phyloP scores from a whole-genome alignment of 2,329 filamentous ascomycete genomes.

The Trichoderma oligosporum region DNA sequence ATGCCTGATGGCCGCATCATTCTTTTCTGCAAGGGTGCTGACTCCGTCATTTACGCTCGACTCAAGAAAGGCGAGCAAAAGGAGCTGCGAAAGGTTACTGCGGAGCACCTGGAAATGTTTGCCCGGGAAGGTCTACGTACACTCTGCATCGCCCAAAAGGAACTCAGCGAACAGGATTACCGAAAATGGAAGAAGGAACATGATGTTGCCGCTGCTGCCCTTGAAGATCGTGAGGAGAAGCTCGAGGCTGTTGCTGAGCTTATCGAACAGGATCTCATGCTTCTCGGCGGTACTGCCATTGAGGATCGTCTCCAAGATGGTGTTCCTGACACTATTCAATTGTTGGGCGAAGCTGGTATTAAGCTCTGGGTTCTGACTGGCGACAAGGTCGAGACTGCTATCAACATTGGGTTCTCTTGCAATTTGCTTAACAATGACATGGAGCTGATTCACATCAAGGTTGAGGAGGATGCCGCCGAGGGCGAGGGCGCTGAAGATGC shows the following conservation, averaged over 20 bases:
- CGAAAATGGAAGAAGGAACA: conserved; percentile 79
- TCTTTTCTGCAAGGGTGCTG: conserved; percentile 94
- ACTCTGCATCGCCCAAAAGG: conserved; percentile 83
- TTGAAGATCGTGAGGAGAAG: conserved; percentile 87
- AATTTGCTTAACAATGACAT: conserved; percentile 96
- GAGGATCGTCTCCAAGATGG: conserved; percentile 96
- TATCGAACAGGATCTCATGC: conserved; percentile 83
- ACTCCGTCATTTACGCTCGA: conserved; percentile 94
- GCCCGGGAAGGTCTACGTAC: conserved; percentile 92
- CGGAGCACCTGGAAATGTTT: conserved; percentile 95
- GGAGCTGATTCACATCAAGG: conserved; percentile 88
- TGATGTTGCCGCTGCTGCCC: conserved; percentile 77
- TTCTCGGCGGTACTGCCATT: conserved; percentile 92
- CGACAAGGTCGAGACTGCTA: conserved; percentile 98
- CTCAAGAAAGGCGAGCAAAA: conserved; percentile 80
- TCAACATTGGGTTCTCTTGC: conserved; percentile 99
- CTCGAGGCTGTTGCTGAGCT: conserved; percentile 83
- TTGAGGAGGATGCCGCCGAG: conserved; percentile 66
- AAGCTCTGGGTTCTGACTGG: conserved; percentile 98
- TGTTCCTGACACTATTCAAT: conserved; percentile 89
- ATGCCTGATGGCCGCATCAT: conserved; percentile 90
- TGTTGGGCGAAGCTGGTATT: conserved; percentile 89
- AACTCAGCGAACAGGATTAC: conserved; percentile 80
- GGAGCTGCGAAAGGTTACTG: conserved; percentile 77
- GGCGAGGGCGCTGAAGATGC: conserved; percentile 42